Evolutionary conservation across 805 yeast species (phyloP).

Genomic region (Kuraishia molischiana): DNA sequence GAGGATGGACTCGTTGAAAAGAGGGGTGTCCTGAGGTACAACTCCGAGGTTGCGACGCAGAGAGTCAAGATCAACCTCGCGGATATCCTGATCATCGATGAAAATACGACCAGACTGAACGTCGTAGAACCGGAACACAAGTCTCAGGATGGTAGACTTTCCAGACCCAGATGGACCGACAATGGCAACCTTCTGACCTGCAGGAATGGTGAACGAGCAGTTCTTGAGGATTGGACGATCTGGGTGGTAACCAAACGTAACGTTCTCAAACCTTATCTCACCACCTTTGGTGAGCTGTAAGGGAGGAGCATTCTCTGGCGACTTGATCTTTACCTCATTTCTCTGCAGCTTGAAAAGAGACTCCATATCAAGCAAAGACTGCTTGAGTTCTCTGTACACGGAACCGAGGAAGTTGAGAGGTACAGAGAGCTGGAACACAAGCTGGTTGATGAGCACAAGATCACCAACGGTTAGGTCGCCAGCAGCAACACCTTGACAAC

Average conservation of each 20-base stretch:
- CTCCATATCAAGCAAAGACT: conserved; percentile 92
- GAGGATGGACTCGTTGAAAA: conserved; percentile 81
- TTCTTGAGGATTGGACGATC: conserved; percentile 78
- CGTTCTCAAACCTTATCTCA: conserved; percentile 82
- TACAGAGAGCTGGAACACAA: conserved; percentile 91
- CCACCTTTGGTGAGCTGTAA: conserved; percentile 50
- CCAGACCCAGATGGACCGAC: conserved; percentile 98
- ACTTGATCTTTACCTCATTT: conserved; percentile 56
- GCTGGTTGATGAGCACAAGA: conserved; percentile 85
- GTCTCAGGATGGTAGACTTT: conserved; percentile 77
- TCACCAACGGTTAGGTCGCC: conserved; percentile 90
- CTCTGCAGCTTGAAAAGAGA: conserved; percentile 79
- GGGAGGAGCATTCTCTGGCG: conserved; percentile 53
- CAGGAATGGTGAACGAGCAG: conserved; percentile 78
- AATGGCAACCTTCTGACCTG: conserved; percentile 85
- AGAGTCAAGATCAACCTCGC: conserved; percentile 64
- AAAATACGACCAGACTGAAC: conserved; percentile 66
- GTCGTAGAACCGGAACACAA: conserved; percentile 87
- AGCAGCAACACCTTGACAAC: conserved; percentile 82
- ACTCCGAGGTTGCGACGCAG: conserved; percentile 74
- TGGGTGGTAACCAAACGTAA: conserved; percentile 85
- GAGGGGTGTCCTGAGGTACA: conserved; percentile 96
- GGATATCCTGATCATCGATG: conserved; percentile 84
- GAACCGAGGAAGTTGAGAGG: conserved; percentile 93
- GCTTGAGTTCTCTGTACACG: conserved; percentile 90